A percentile compares a stretch with the other conserved stretches of the same genome.
Evolutionary conservation across 805 yeast genomes (phyloP).

Genomic region (Zygosaccharomyces siamensis): DNA sequence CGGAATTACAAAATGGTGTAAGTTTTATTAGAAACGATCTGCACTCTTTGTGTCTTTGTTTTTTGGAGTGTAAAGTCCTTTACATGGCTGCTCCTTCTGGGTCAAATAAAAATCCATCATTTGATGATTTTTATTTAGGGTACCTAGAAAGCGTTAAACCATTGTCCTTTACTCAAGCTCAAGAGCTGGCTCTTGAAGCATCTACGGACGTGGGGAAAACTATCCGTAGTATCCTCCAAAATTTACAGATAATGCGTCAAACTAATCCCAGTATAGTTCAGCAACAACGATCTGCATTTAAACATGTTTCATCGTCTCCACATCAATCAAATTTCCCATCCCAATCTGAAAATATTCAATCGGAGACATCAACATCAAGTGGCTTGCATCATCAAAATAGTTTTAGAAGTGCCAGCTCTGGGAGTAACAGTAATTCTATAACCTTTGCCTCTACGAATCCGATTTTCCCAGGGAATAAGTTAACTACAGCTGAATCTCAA

Average conservation of each 20-base stretch:
- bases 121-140: background rate
- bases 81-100: slow-evolving; percentile 7
- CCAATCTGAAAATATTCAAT: background rate
- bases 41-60: slow-evolving; percentile 19
- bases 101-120: background rate
- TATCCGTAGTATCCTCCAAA: background rate
- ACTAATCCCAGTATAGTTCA: background rate
- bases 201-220: background rate
- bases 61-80: slow-evolving; percentile 19
- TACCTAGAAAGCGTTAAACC: slow-evolving; percentile 17
- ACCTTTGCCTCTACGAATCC: background rate
- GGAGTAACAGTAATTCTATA: background rate
- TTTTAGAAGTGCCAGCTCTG: background rate
- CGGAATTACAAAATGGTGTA: slow-evolving; percentile 10
- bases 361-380: background rate
- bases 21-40: slow-evolving; percentile 15
- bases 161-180: background rate
- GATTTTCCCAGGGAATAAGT: background rate
- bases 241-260: background rate
- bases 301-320: background rate
- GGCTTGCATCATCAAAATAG: background rate
- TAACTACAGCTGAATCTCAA: background rate
- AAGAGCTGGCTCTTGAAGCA: slow-evolving; percentile 1
- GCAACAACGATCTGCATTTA: background rate
- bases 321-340: background rate